phyloP scores from a whole-genome alignment of 2,329 filamentous ascomycete species.

The Lachnellula arida region DNA sequence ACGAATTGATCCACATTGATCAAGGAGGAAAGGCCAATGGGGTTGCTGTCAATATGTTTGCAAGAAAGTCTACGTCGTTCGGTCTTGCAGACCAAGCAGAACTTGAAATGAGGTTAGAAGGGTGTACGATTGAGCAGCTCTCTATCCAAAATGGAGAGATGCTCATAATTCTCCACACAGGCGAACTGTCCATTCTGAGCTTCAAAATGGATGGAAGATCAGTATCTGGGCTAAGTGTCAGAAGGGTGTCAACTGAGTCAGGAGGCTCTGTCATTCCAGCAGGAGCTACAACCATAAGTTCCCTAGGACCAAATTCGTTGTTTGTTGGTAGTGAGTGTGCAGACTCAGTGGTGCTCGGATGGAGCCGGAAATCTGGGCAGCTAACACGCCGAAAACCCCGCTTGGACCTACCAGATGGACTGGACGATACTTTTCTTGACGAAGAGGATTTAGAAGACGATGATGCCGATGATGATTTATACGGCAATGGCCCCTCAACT shows the following conservation, averaged over 20 bases:
- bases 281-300: constrained; percentile 64
- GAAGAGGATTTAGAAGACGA: constrained; percentile 48
- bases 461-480: constrained; percentile 51
- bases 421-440: constrained; percentile 50
- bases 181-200: constrained; percentile 67
- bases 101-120: constrained; percentile 74
- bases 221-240: constrained; percentile 79
- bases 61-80: constrained; percentile 77
- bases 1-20: constrained; percentile 92
- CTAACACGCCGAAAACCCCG: constrained; percentile 59
- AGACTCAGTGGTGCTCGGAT: constrained; percentile 78
- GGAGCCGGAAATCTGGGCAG: constrained; percentile 62
- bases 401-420: constrained; percentile 45
- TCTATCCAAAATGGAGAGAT: constrained; percentile 76
- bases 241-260: constrained; percentile 55
- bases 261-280: constrained; percentile 60
- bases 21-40: constrained; percentile 92
- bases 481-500: constrained; percentile 50
- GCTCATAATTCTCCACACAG: constrained; percentile 74
- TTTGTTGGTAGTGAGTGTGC: constrained; percentile 84
- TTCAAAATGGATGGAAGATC: constrained; percentile 89
- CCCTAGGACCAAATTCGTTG: constrained; percentile 61
- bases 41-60: constrained; percentile 87
- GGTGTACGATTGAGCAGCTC: constrained; percentile 71
- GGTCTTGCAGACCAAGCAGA: constrained; percentile 81